These are phyloP conservation scores for Rhipidocladum racemiflorum DNA, from an alignment of 176 grass and related monocot genomes.

Conservation along the genomic window DNA sequence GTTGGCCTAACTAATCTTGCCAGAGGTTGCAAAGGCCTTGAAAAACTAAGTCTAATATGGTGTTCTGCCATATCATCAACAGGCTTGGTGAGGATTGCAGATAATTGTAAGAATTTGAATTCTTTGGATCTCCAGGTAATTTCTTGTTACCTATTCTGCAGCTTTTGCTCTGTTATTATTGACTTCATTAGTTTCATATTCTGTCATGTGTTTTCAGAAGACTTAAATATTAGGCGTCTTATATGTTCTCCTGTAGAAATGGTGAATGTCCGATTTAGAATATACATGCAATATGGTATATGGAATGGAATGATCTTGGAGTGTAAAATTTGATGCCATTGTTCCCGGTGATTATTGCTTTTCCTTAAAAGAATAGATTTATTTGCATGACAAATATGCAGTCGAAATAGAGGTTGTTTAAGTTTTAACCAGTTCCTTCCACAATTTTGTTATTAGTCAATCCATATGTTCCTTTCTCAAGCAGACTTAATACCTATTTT, in stretches of 20 bases:
- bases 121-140: constrained; percentile 87
- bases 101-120: constrained; percentile 67
- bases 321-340: not conserved
- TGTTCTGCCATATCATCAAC: constrained; percentile 66
- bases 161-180: not conserved
- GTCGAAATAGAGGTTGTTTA: no score
- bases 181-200: not conserved
- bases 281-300: not conserved
- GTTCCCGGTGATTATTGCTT: not conserved
- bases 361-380: not conserved
- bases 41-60: constrained; percentile 76
- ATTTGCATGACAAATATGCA: not conserved
- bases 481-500: not conserved
- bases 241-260: not conserved
- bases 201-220: not conserved
- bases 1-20: constrained; percentile 57
- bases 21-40: constrained; percentile 60
- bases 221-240: not conserved
- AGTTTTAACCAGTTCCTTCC: not conserved
- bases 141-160: not conserved
- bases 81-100: constrained; percentile 62
- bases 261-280: not conserved
- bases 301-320: not conserved
- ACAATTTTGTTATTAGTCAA: not conserved
- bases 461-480: not conserved